Base-by-base conservation (phyloP, 371 early-diverging fungal genomes). In the Rhizomucor miehei region DNA sequence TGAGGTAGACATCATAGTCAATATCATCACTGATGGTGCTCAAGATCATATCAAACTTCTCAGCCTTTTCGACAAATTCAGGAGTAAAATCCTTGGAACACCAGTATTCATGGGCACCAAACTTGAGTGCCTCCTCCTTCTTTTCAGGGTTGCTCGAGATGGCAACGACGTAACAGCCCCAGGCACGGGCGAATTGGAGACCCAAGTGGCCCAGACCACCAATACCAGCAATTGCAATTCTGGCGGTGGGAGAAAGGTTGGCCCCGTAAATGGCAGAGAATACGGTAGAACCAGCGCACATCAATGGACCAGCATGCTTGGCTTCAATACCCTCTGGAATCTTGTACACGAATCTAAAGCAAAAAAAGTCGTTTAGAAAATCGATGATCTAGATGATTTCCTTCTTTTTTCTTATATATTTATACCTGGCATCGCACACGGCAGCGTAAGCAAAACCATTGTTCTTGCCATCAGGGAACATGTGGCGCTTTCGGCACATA, bases 141-240 rank as follows among this genome's bases (percentile, higher is more conserved):
- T 91, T 91, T 55, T 57, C 63, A 37, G 54, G 55, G 21, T 44
- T 58, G 12, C 34, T 46, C 21, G 71, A 75, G 16, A 65, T 60
- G 21, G 60, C 77, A 16, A 67, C 73, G 44, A 79, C 71, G 43
- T 75, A 69, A 44, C 80, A 77, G 16, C 87, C 87, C 76, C 86
- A 71, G 20, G 75, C 80, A 19, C 61, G 62, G n/a, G 86, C 83
- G 48, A 84, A 85, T 60, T 88, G 82, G 48, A 87, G 52, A 0
- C 81, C 87, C 60, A 88, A 61, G 49, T 88, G 88, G 6, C 88
- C 75, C 40, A 89, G 67, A 20, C 89, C 88, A 21, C 89, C 89
- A 48, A 86, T 77, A n/a, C 87, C 89, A 46, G 85, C 71, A 19
- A 89, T 73, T 23, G 83, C 88, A 23, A 88, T 73, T 20, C 73